phyloP scores from a whole-genome alignment of 2,329 filamentous ascomycete genomes.

The Massarina eburnea region DNA sequence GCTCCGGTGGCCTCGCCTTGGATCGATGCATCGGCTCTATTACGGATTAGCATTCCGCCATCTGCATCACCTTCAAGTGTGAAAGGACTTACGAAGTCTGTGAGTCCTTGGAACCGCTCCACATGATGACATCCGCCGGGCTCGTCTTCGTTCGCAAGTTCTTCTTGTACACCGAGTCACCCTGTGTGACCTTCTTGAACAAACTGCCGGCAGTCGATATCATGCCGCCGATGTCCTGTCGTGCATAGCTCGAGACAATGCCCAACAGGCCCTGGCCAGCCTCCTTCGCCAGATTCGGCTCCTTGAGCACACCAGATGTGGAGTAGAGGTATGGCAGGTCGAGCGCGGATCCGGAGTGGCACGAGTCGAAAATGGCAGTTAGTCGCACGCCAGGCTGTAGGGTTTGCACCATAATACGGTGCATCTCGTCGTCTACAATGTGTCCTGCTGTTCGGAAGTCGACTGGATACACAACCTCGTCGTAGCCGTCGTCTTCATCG shows the following conservation, averaged over 20 bases:
- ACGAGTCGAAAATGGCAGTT: constrained; percentile 80
- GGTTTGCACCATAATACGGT: constrained; percentile 74
- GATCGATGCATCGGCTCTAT: constrained; percentile 86
- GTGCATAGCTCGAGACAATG: constrained; percentile 75
- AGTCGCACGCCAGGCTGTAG: constrained; percentile 81
- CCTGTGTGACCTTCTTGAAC: constrained; percentile 82
- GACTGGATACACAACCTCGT: constrained; percentile 82
- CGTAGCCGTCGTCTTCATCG: constrained; percentile 79
- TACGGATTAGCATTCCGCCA: constrained; percentile 4
- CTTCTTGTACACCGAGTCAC: constrained; percentile 76
- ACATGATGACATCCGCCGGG: constrained; percentile 95
- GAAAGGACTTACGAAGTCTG: constrained; percentile 77
- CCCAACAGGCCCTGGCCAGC: constrained; percentile 71
- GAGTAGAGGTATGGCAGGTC: constrained; percentile 80
- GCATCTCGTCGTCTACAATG: constrained; percentile 83
- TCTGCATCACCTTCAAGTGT: background rate
- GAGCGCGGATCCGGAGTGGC: constrained; percentile 75
- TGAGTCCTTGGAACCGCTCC: constrained; percentile 93
- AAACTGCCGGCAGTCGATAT: constrained; percentile 78
- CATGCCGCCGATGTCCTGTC: constrained; percentile 81
- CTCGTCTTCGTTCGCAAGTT: constrained; percentile 88
- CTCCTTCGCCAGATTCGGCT: constrained; percentile 79
- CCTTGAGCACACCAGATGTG: constrained; percentile 77
- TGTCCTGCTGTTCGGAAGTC: constrained; percentile 79
- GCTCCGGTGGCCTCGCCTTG: constrained; percentile 87